Percentiles rank a stretch among this genome's conserved stretches.
phyloP scores from a whole-genome alignment of 1,284 basidiomycete genomes.

The Sporisorium sorghi region DNA sequence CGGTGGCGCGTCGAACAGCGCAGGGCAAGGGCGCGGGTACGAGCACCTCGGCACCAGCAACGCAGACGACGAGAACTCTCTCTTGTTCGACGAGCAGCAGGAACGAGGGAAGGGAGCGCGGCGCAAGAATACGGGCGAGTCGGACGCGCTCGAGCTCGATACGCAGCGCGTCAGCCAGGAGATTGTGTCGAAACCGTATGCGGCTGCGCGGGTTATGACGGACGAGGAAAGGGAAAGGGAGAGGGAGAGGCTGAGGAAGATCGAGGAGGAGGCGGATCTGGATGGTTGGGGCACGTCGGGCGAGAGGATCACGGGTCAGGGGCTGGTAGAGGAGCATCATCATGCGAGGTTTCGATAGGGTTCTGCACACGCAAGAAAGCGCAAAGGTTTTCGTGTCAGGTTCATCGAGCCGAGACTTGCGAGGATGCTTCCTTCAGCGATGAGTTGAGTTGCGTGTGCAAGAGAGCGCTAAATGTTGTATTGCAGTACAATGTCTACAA shows the following conservation, averaged over 20 bases:
- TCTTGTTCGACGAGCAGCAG: slow-evolving; percentile 38
- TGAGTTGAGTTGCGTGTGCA: background rate
- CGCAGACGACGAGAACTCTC: slow-evolving; percentile 26
- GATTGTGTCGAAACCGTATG: slow-evolving; percentile 19
- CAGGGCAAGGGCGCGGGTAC: slow-evolving; percentile 14
- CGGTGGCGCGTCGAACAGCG: background rate
- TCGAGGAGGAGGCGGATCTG: slow-evolving; percentile 54
- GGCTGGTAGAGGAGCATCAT: slow-evolving; percentile 44
- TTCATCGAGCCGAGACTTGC: no score
- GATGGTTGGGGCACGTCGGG: slow-evolving; percentile 52
- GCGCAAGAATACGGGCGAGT: slow-evolving; percentile 37
- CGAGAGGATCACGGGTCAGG: slow-evolving; percentile 40
- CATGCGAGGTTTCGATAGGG: slow-evolving; percentile 13
- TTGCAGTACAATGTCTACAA: background rate
- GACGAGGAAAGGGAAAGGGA: slow-evolving; percentile 36
- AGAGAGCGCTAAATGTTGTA: background rate
- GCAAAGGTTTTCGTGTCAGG: background rate
- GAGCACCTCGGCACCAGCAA: slow-evolving; percentile 22
- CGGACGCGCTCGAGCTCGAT: slow-evolving; percentile 45
- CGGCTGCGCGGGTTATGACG: slow-evolving; percentile 10
- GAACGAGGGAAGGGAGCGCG: slow-evolving; percentile 24
- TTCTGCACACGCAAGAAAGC: no score
- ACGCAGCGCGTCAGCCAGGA: slow-evolving; percentile 45
- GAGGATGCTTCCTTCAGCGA: no score
- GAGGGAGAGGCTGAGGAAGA: slow-evolving; percentile 42